A percentile compares a stretch with the other conserved stretches of the same genome.
phyloP scores from a whole-genome alignment of 192 early-diverging fungal genomes.

The Podochytrium sp. region DNA sequence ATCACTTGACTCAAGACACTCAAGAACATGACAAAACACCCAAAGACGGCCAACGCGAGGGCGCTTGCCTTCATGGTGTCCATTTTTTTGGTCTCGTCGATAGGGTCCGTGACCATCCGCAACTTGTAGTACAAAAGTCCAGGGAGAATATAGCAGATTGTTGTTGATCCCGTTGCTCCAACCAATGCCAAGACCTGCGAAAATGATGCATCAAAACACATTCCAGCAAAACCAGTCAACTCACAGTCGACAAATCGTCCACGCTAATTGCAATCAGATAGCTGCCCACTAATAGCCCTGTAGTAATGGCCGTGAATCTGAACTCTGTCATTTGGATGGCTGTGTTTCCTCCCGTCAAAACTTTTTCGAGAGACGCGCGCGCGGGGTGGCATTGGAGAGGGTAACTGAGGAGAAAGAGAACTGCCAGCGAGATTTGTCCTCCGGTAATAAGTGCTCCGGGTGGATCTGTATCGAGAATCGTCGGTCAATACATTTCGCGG shows the following conservation, averaged over 20 bases:
- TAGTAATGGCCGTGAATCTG: slow-evolving; percentile 27
- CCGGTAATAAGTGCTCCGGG: slow-evolving; percentile 70
- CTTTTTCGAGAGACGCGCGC: slow-evolving; percentile 87
- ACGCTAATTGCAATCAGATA: slow-evolving; percentile 52
- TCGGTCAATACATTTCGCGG: not conserved
- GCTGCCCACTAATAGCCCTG: slow-evolving; percentile 14
- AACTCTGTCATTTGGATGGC: slow-evolving; percentile 23
- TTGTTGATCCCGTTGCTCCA: slow-evolving; percentile 95
- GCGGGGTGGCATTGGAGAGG: slow-evolving; percentile 94
- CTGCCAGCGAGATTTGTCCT: slow-evolving; percentile 85
- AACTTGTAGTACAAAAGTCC: slow-evolving; percentile 91
- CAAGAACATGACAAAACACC: slow-evolving; percentile 73
- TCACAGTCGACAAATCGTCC: slow-evolving; percentile 75
- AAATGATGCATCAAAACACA: not conserved
- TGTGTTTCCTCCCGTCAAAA: slow-evolving; percentile 49
- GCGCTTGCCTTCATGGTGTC: slow-evolving; percentile 66
- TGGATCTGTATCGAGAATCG: slow-evolving; percentile 58
- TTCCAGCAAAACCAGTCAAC: slow-evolving; percentile 48
- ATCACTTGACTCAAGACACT: slow-evolving; percentile 37
- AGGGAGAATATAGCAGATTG: slow-evolving; percentile 95
- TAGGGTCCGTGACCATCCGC: slow-evolving; percentile 16
- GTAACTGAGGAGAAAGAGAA: slow-evolving; percentile 88
- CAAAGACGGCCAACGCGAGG: slow-evolving; percentile 66
- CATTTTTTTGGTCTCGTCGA: slow-evolving; percentile 48
- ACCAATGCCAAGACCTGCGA: slow-evolving; percentile 91